Base-by-base conservation (phyloP, 208 protist species). In the Wallacemonas sp. region DNA sequence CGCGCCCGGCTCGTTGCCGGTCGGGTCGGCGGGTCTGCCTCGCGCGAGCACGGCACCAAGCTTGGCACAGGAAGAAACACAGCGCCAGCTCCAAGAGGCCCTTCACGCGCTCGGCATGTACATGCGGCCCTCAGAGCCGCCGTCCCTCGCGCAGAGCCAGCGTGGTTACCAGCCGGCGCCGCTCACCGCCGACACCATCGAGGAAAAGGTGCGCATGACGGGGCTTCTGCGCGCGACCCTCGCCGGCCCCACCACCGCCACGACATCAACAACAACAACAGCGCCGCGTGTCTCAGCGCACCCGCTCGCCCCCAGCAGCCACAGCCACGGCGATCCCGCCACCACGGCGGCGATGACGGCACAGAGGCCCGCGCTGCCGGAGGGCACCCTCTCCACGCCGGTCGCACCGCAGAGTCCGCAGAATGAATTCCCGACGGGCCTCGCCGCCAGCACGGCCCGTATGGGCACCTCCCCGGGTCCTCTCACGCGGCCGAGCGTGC, bases 51-150 rank as follows among this genome's bases (percentile, higher is more conserved):
- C 52, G 5, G 52, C 52, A 4, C 52, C 52, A 3, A 25, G 8
- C 52, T 0, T 41, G 3, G 32, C 52, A 14, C 52, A 59, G 32
- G 31, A 59, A 23, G 52, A 59, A 29, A 59, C 29, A 10, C 52
- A 59, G 52, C 52, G 52, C 31, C 52, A 59, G 52, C 52, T 59
- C 3, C 31, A 59, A 29, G 26, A 33, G n/a, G 52, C 52, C 10
- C 52, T 59, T 5, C 10, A 25, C 10, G 52, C 52, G 22, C 52
- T 59, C 3, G 52, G 52, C 10, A 25, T 59, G 12, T 59, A 22
- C 52, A 36, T 59, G 52, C 52, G 32, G n/a, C 28, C 52, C 26
- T 11, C 26, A 32, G 20, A 55, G 23, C 5, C 48, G 0, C 42
- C 42, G n/a, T 16, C n/a, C 10, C 18, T 48, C 42, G 42, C 18